phyloP scores from a whole-genome alignment of 2,329 filamentous ascomycete genomes.

The Tolypocladium tropicale region DNA sequence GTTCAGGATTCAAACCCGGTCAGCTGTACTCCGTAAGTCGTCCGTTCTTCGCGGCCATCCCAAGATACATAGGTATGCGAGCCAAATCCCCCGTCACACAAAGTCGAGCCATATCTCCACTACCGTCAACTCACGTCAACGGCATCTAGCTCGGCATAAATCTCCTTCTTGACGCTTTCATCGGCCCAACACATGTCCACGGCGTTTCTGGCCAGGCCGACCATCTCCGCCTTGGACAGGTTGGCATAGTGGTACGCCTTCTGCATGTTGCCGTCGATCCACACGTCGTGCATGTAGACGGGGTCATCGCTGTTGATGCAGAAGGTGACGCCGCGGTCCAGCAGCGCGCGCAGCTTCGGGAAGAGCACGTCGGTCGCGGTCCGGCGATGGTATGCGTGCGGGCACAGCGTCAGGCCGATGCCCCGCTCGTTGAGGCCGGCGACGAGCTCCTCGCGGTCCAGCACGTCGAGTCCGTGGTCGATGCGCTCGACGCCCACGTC shows the following conservation, averaged over 20 bases:
- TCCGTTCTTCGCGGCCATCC: too few relatives aligned
- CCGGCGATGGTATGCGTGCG: constrained; percentile 20
- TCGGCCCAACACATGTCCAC: constrained; percentile 36
- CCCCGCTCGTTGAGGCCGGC: constrained; percentile 41
- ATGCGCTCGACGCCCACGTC: constrained; percentile 52
- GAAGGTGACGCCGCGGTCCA: constrained; percentile 53
- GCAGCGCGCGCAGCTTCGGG: constrained; percentile 33
- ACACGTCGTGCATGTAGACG: constrained; percentile 48
- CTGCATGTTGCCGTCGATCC: constrained; percentile 35
- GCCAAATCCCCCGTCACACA: too few relatives aligned
- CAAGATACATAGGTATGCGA: too few relatives aligned
- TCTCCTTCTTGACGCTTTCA: constrained; percentile 21
- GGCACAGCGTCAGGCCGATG: constrained; percentile 59
- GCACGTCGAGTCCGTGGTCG: constrained; percentile 60
- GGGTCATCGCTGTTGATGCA: constrained; percentile 64
- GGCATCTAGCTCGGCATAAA: constrained; percentile 14
- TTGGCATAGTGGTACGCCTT: constrained; percentile 29
- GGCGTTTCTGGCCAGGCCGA: constrained; percentile 29
- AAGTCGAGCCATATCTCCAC: not conserved
- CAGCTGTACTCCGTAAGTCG: too few relatives aligned
- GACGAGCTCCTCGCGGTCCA: constrained; percentile 47
- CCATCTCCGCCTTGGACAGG: constrained; percentile 30
- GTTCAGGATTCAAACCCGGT: too few relatives aligned
- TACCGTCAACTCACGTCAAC: constrained; percentile 1
- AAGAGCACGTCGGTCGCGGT: constrained; percentile 36